phyloP scores from a whole-genome alignment of 2,329 filamentous ascomycete genomes.

The Pseudocercospora musae region DNA sequence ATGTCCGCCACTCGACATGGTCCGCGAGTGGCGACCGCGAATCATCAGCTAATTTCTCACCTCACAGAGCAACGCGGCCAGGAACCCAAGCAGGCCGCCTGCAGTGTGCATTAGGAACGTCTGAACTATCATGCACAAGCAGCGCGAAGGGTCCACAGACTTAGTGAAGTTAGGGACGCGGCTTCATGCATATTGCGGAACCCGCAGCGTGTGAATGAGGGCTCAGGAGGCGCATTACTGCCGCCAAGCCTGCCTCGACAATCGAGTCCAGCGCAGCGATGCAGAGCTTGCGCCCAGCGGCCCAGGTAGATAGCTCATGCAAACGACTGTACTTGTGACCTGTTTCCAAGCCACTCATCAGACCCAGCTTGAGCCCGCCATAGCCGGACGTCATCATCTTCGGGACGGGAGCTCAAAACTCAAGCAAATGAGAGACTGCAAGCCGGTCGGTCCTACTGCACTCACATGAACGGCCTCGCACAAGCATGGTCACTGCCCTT shows the following conservation, averaged over 20 bases:
- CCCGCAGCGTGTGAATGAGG: constrained; percentile 19
- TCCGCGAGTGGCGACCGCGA: background rate
- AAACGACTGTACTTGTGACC: constrained; percentile 22
- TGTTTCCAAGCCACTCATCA: constrained; percentile 12
- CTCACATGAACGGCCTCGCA: background rate
- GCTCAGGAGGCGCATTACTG: constrained; percentile 14
- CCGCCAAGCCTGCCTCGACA: constrained; percentile 19
- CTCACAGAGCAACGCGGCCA: background rate
- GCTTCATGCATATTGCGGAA: constrained; percentile 18
- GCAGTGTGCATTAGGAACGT: background rate
- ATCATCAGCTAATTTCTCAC: constrained; percentile 1
- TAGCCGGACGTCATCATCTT: constrained; percentile 16
- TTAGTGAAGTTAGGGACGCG: constrained; percentile 1
- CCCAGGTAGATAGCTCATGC: constrained; percentile 12
- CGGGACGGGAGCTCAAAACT: constrained; percentile 8
- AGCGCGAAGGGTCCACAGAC: constrained; percentile 7
- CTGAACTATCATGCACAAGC: constrained; percentile 1
- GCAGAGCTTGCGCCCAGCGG: background rate
- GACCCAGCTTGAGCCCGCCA: constrained; percentile 6
- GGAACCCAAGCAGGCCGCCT: background rate
- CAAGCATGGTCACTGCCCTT: background rate
- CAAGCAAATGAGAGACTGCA: constrained; percentile 16
- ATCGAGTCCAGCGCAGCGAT: constrained; percentile 13
- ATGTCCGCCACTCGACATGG: background rate
- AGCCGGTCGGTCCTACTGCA: background rate